phyloP scores from a whole-genome alignment of 148 eudicot species.

The Simmondsia chinensis region DNA sequence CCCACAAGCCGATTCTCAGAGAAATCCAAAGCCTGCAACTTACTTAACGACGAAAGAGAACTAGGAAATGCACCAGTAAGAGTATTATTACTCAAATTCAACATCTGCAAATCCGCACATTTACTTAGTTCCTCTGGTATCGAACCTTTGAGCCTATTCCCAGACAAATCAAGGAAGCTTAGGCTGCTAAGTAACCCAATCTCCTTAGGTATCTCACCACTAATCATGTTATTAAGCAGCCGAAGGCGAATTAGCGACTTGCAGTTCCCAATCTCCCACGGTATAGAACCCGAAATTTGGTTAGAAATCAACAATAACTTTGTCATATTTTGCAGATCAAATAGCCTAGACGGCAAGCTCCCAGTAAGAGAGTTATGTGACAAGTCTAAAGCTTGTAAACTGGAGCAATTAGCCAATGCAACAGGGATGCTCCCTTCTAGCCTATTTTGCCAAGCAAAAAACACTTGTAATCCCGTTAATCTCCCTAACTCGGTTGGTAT shows the following conservation, averaged over 20 bases:
- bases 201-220: slow-evolving; percentile 59
- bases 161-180: slow-evolving; percentile 65
- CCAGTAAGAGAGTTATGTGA: slow-evolving; percentile 78
- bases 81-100: slow-evolving; percentile 63
- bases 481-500: slow-evolving; percentile 63
- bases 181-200: slow-evolving; percentile 50
- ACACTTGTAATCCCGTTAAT: slow-evolving; percentile 35
- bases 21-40: slow-evolving; percentile 65
- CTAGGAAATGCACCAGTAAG: slow-evolving; percentile 48
- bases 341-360: slow-evolving; percentile 44
- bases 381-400: slow-evolving; percentile 68
- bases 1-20: slow-evolving; percentile 55
- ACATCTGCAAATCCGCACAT: slow-evolving; percentile 65
- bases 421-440: slow-evolving; percentile 72
- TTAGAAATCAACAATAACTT: slow-evolving; percentile 67
- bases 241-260: slow-evolving; percentile 56
- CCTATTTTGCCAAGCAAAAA: slow-evolving; percentile 76
- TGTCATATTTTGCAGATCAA: slow-evolving; percentile 61
- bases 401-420: slow-evolving; percentile 42
- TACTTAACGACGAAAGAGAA: slow-evolving; percentile 39
- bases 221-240: slow-evolving; percentile 48
- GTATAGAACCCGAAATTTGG: slow-evolving; percentile 69
- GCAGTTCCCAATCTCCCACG: slow-evolving; percentile 59
- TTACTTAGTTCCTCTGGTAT: slow-evolving; percentile 57
- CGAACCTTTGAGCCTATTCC: slow-evolving; percentile 44